Conservation (phyloP, 345 rosid genomes). For the Boechera retrofracta region DNA sequence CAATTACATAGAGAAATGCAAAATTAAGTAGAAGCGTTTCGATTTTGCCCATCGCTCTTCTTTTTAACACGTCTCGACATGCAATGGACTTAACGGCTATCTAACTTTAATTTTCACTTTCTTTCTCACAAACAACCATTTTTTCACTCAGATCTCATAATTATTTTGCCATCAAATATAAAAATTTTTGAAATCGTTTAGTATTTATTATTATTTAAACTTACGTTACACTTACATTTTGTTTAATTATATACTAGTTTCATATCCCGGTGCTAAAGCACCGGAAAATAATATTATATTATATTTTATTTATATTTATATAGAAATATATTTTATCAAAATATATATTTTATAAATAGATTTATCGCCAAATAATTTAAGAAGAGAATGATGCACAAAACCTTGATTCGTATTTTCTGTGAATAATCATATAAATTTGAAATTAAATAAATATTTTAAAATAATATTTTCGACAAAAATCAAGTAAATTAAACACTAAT, state of each 20-base stretch:
- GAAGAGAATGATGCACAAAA: no score
- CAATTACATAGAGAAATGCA: conserved; percentile 4
- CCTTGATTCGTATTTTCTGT: no score
- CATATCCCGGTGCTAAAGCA: no score
- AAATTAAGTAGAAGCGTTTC: conserved; percentile 49
- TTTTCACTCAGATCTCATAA: background rate
- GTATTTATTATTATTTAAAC: background rate
- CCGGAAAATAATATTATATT: no score
- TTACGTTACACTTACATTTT: conserved; percentile 12
- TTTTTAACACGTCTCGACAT: conserved; percentile 59
- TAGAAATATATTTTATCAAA: no score
- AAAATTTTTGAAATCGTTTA: background rate
- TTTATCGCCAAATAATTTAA: no score
- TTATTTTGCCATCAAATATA: background rate
- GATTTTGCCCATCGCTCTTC: conserved; percentile 12
- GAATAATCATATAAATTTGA: no score
- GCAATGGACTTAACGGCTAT: conserved; percentile 56
- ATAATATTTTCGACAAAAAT: no score
- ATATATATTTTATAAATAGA: no score
- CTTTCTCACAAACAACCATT: conserved; percentile 26
- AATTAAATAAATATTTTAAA: no score
- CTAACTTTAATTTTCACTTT: conserved; percentile 1
- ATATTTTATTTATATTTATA: no score
- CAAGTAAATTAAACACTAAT: no score
- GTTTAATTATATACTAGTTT: background rate